Base-by-base conservation (phyloP, 176 grass and related monocot species). In the Raddia guianensis region DNA sequence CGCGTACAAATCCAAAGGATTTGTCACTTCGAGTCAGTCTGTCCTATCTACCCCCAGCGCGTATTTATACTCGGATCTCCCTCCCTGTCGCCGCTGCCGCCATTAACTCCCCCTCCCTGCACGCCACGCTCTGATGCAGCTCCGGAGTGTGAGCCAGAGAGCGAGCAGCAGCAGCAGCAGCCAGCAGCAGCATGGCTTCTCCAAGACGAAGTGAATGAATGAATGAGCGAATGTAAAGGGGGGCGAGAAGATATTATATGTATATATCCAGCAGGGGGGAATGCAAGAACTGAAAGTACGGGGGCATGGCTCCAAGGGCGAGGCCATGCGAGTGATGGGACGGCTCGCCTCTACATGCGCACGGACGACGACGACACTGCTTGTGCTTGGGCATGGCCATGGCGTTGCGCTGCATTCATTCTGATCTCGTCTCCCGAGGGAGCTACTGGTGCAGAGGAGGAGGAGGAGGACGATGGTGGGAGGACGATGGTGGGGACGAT, bases 351-450 rank as follows among this genome's bases (percentile, higher is more conserved):
- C 68, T 73, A 68, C 75, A 71, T 58, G 79, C 73, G 12, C 27
- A 45, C 1, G 27, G 27, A 1, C 27, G 27, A 27, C 27, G 27
- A 27, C 76, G 45, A 60, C 8, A 32, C 52, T 43, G 53, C 46
- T 67, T 12, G 18, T 27, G 27, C 27, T 27, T 27, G 27, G 27
- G 10, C 5, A 56, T 10, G 69, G 6, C 37, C 37, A 40, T 1
- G 37, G 37, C 37, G 37, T 40, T 40, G 37, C 59, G 16, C 40
- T 35, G 83, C 88, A 78, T 86, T 90, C 66, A 90, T 45, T 90
- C 73, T 61, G 78, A 82, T 90, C 83, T 82, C 88, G 56, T 63
- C 62, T 78, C 88, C 78, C 83, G 69, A 79, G 76, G 34, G 33
- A 42, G 57, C 16, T 14, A 15, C 16, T 14, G 10, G 37, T 0